Evolutionary conservation across 768 basidiomycete species (phyloP).

Genomic region (Dentipellis sp.): DNA sequence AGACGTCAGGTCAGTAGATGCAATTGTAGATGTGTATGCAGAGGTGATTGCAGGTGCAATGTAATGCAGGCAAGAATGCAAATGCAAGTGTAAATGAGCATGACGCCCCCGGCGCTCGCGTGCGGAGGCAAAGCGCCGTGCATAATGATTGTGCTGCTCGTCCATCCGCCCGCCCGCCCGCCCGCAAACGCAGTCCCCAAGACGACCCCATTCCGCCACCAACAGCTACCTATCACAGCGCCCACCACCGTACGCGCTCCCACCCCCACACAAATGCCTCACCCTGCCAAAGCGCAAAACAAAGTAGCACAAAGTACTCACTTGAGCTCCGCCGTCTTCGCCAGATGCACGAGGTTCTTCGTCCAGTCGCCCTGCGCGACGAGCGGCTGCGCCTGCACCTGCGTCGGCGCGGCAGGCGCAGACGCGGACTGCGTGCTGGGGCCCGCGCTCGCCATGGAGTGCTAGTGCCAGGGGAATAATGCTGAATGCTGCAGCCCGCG

Average conservation of each 20-base stretch:
- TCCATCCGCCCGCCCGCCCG: too few species aligned
- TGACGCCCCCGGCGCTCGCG: too few species aligned
- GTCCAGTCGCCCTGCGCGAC: conserved; percentile 84
- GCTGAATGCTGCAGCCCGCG: conserved; percentile 3
- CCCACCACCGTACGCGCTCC: not conserved
- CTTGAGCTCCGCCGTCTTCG: conserved; percentile 86
- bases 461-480: conserved; percentile 5
- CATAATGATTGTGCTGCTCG: too few species aligned
- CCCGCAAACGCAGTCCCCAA: not conserved
- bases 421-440: conserved; percentile 1
- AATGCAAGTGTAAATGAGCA: not conserved
- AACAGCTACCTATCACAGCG: not conserved
- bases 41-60: not conserved
- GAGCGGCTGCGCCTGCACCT: conserved; percentile 20
- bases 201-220: not conserved
- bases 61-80: not conserved
- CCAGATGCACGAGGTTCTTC: conserved; percentile 75
- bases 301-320: conserved; percentile 29
- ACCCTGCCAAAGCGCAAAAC: not conserved
- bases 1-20: not conserved
- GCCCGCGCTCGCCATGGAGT: conserved; percentile 10
- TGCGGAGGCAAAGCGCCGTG: too few species aligned
- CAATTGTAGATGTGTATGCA: not conserved
- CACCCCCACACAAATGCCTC: not conserved
- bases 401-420: not conserved